phyloP scores from a whole-genome alignment of 805 yeast species.

The Hanseniaspora vineae region DNA sequence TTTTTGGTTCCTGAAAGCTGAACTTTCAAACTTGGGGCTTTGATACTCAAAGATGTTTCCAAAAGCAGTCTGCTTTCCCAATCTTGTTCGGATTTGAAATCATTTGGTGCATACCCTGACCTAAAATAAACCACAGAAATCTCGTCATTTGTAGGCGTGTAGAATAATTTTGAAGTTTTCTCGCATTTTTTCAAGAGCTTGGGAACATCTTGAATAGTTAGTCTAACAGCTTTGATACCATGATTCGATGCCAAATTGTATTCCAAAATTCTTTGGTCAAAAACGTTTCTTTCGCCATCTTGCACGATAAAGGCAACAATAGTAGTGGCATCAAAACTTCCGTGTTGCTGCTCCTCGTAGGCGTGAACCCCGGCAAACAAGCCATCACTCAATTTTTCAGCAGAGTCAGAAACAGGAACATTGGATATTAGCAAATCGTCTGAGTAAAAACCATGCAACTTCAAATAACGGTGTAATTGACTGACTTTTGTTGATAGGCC shows the following conservation, averaged over 20 bases:
- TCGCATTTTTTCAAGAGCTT: constrained; percentile 28
- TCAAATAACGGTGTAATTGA: constrained; percentile 55
- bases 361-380: constrained; percentile 50
- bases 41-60: constrained; percentile 70
- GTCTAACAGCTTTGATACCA: constrained; percentile 49
- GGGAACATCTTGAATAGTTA: constrained; percentile 50
- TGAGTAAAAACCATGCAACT: constrained; percentile 43
- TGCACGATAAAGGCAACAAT: constrained; percentile 71
- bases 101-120: constrained; percentile 78
- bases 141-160: constrained; percentile 47
- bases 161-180: constrained; percentile 34
- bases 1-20: constrained; percentile 92
- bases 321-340: constrained; percentile 25
- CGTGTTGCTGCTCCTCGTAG: constrained; percentile 27
- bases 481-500: constrained; percentile 78
- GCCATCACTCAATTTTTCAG: constrained; percentile 48
- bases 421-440: constrained; percentile 30
- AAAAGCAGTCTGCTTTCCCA: constrained; percentile 70
- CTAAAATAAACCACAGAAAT: constrained; percentile 84
- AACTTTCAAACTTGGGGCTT: constrained; percentile 81
- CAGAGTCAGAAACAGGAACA: constrained; percentile 57
- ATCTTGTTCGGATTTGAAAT: constrained; percentile 49
- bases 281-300: constrained; percentile 73
- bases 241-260: constrained; percentile 45
- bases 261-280: constrained; percentile 84